Conservation (phyloP, 768 basidiomycete species). For the Neoboletus brunneissimus region DNA sequence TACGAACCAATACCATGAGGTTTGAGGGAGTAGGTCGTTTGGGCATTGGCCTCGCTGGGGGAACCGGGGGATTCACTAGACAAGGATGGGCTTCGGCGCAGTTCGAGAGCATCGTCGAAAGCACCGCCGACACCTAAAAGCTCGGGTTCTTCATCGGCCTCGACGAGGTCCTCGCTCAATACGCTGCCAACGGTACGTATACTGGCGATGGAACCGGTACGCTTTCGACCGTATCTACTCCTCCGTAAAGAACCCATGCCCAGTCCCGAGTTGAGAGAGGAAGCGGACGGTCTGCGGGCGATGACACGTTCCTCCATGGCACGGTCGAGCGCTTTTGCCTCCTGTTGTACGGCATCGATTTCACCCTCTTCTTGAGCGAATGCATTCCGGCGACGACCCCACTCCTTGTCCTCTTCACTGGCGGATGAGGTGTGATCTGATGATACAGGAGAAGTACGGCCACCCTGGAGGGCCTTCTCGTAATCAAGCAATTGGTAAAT, state of each 20-base stretch:
- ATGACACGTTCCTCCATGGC: slow-evolving; percentile 84
- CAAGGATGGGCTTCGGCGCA: slow-evolving; percentile 34
- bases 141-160: slow-evolving; percentile 77
- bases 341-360: slow-evolving; percentile 59
- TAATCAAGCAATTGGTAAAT: slow-evolving; percentile 94
- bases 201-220: slow-evolving; percentile 74
- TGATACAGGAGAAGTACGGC: slow-evolving; percentile 44
- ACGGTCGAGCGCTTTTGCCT: slow-evolving; percentile 80
- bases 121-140: slow-evolving; percentile 67
- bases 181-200: slow-evolving; percentile 64
- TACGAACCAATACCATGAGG: slow-evolving; percentile 8
- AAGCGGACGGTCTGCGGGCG: slow-evolving; percentile 67
- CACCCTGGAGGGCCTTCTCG: slow-evolving; percentile 66
- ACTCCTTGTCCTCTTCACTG: slow-evolving; percentile 75
- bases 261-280: slow-evolving; percentile 61
- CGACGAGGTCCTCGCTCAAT: slow-evolving; percentile 76
- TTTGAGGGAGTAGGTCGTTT: slow-evolving; percentile 24
- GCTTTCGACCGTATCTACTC: slow-evolving; percentile 65
- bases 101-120: slow-evolving; percentile 44
- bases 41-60: slow-evolving; percentile 31
- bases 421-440: slow-evolving; percentile 54
- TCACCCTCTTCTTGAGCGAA: slow-evolving; percentile 48
- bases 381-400: slow-evolving; percentile 64
- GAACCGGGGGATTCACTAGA: slow-evolving; percentile 36
- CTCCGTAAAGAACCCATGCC: slow-evolving; percentile 69